These are phyloP conservation scores for Fusarium sp. DNA, from an alignment of 2,329 filamentous ascomycete species.

Conservation along the genomic window DNA sequence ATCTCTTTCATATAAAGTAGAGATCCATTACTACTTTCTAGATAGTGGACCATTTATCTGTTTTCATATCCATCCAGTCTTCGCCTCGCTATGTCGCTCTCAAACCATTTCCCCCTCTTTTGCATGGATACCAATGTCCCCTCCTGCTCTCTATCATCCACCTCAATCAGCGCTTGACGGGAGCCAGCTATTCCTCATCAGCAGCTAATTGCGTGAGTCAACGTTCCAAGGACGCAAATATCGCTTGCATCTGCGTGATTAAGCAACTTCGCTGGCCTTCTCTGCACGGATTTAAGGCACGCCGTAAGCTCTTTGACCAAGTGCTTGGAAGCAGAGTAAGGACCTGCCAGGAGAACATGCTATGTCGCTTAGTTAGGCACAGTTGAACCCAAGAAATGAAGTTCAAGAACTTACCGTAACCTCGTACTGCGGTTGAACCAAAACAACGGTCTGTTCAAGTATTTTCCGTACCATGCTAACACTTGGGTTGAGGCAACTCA, in stretches of 20 bases:
- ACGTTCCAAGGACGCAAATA: slow-evolving; percentile 2
- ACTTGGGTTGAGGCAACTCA: slow-evolving; percentile 1
- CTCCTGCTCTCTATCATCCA: background rate
- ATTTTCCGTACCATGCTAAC: slow-evolving; percentile 6
- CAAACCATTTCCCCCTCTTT: background rate
- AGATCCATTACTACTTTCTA: background rate
- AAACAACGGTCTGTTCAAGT: background rate
- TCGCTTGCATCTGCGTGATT: background rate
- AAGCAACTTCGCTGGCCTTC: background rate
- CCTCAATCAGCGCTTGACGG: background rate
- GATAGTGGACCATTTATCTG: background rate
- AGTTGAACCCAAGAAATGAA: background rate
- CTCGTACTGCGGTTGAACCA: background rate
- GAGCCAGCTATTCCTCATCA: background rate
- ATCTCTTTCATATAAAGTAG: background rate
- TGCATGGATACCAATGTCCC: background rate
- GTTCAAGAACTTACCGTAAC: slow-evolving; percentile 1
- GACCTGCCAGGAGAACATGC: slow-evolving; percentile 8
- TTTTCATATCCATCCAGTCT: background rate
- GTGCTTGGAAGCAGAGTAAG: slow-evolving; percentile 9
- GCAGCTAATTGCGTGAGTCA: slow-evolving; percentile 7
- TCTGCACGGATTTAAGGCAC: background rate
- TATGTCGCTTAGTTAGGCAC: background rate
- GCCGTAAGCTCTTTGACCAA: background rate
- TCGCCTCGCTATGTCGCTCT: background rate